Evolutionary conservation across 306 rosid genomes (phyloP), one percentile per base, ranked within the genome.

Genomic region (Vachellia pachyceras): DNA sequence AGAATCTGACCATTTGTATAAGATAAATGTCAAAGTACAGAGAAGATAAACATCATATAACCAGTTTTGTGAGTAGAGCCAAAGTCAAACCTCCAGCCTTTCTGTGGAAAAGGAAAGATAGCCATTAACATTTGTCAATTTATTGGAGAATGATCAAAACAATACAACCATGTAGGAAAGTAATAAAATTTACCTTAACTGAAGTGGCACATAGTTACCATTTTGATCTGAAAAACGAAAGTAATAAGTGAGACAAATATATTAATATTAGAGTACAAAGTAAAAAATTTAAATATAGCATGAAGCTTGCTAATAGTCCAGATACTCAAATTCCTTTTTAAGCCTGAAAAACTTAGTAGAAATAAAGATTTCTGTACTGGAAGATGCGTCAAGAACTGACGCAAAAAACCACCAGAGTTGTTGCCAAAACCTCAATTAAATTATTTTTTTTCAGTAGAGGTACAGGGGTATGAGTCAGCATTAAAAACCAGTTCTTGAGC

Each of bases 31-130:
- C 82, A 85, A 76, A 70, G 69, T 55, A 41, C 80, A 54, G 54
- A 47, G 45, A 72, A 76, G 66, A 77, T 20, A 80, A 46, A 77
- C 69, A 73, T 79, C 49, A 49, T 39, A 39, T 42, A 73, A 73
- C 46, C 22, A 82, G 35, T 70, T 83, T 77, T 77, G 33, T 42
- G 67, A 0, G 18, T 23, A 64, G 77, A 70, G 75, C 20, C 10
- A 83, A 76, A 80, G 80, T 50, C 90, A 76, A 63, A 91, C 86
- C 91, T 73, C 84, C 88, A 41, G 86, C 78, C 84, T 90, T 86
- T 90, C 82, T 68, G 40, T 52, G 20, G 35, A 86, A 91, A 80
- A 78, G 60, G 36, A 76, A 36, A 18, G 13, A 6, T n/a, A 45
- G 42, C 36, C 40, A 72, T 22, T 52, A 69, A 52, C 54, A 18